These are phyloP conservation scores for Flaveria linearis DNA, from an alignment of 129 eudicot genomes.

Conservation along the genomic window DNA sequence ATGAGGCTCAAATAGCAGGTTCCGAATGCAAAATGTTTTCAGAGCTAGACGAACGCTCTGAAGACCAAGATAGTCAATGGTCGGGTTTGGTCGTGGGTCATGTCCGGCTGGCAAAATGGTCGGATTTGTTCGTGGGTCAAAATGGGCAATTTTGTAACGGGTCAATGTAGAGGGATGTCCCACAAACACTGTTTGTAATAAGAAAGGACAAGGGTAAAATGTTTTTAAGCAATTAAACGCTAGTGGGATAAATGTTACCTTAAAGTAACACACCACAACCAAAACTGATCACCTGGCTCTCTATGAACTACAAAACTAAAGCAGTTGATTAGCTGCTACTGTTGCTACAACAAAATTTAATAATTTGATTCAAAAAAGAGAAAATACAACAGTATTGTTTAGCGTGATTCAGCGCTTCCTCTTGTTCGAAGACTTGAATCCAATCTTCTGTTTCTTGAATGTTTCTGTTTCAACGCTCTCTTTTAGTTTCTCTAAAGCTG, in stretches of 20 bases:
- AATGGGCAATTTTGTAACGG: not conserved
- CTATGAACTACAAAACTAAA: constrained; percentile 42
- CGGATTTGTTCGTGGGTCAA: not conserved
- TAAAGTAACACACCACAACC: constrained; percentile 21
- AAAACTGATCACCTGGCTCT: constrained; percentile 23
- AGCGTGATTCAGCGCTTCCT: constrained; percentile 33
- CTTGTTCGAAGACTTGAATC: constrained; percentile 36
- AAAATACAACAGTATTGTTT: constrained; percentile 12
- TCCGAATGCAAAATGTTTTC: too few relatives aligned
- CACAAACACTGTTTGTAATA: constrained; percentile 10
- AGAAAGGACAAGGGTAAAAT: not conserved
- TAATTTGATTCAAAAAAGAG: not conserved
- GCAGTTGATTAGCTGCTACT: constrained; percentile 27
- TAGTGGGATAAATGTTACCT: constrained; percentile 6
- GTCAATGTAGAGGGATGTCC: not conserved
- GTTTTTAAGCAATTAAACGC: not conserved
- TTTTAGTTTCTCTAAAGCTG: constrained; percentile 84
- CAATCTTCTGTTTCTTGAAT: constrained; percentile 49
- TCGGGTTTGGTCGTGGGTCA: too few relatives aligned
- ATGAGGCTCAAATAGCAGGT: too few relatives aligned
- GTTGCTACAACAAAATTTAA: constrained; percentile 19
- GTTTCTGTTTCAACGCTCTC: constrained; percentile 65
- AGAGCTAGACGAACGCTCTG: not conserved
- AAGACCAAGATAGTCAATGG: too few relatives aligned
- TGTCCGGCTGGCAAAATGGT: not conserved